These are phyloP conservation scores for Eleusine coracana DNA, from an alignment of 176 grass and related monocot genomes.

Conservation along the genomic window DNA sequence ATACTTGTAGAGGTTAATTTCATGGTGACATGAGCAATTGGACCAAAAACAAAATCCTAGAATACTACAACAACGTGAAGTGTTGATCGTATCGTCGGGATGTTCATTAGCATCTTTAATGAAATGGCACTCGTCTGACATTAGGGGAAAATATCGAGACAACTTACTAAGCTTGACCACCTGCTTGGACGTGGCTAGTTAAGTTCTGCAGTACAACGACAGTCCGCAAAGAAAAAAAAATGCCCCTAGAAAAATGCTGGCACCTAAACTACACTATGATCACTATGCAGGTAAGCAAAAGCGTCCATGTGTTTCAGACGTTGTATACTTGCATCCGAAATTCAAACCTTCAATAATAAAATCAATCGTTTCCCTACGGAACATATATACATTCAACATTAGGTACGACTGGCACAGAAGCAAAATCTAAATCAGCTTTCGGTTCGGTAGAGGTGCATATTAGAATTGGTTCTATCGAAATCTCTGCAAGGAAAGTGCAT, in stretches of 20 bases:
- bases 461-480: neutral
- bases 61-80: neutral
- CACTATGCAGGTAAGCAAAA: neutral
- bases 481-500: neutral
- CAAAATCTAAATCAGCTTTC: neutral
- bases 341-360: neutral
- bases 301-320: neutral
- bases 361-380: neutral
- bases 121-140: neutral
- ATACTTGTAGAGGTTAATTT: slow-evolving; percentile 11
- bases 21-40: neutral
- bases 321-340: neutral
- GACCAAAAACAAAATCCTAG: neutral
- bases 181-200: neutral
- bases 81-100: slow-evolving; percentile 17
- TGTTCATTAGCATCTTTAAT: neutral
- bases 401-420: neutral
- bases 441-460: neutral
- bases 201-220: neutral
- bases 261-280: neutral
- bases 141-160: neutral
- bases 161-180: slow-evolving; percentile 45
- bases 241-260: neutral
- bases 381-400: neutral
- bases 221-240: neutral